Percentiles rank a stretch among this genome's conserved stretches.
phyloP scores from a whole-genome alignment of 169 alveolate species.

The Cryptosporidium bovis region DNA sequence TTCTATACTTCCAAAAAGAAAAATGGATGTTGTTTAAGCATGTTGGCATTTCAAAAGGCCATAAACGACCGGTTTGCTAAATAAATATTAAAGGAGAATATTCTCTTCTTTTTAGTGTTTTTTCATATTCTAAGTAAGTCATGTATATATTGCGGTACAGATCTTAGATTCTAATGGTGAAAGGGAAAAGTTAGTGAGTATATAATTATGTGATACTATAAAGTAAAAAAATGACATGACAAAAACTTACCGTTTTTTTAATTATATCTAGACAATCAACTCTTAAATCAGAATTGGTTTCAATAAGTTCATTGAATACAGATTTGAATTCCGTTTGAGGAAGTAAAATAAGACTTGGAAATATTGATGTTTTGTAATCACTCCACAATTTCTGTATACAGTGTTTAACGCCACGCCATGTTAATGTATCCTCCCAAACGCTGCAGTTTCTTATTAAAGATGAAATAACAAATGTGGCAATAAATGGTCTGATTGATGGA shows the following conservation, averaged over 20 bases:
- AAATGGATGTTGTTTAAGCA: not conserved
- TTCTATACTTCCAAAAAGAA: conserved; percentile 58
- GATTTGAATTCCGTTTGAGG: conserved; percentile 45
- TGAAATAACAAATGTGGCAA: conserved; percentile 60
- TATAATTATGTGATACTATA: not conserved
- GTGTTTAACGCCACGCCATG: conserved; percentile 70
- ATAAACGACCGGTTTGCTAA: too few relatives aligned
- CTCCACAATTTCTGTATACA: conserved; percentile 68
- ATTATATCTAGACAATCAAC: conserved; percentile 62
- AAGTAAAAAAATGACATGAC: not conserved
- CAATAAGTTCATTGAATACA: conserved; percentile 59
- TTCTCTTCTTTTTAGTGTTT: not conserved
- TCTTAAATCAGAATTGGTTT: conserved; percentile 63
- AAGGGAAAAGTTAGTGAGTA: not conserved
- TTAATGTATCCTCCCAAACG: conserved; percentile 69
- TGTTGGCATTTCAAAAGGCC: too few relatives aligned
- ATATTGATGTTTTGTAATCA: conserved; percentile 46
- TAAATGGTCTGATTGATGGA: conserved; percentile 55
- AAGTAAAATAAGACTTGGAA: conserved; percentile 62
- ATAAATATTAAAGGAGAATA: too few relatives aligned
- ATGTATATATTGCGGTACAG: conserved; percentile 62
- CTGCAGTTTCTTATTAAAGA: conserved; percentile 51
- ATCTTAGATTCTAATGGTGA: conserved; percentile 46
- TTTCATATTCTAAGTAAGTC: conserved; percentile 22
- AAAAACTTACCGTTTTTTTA: conserved; percentile 53